Evolutionary conservation across 2,329 filamentous ascomycete species (phyloP).

Genomic region (Coleophoma eucalyptorum): DNA sequence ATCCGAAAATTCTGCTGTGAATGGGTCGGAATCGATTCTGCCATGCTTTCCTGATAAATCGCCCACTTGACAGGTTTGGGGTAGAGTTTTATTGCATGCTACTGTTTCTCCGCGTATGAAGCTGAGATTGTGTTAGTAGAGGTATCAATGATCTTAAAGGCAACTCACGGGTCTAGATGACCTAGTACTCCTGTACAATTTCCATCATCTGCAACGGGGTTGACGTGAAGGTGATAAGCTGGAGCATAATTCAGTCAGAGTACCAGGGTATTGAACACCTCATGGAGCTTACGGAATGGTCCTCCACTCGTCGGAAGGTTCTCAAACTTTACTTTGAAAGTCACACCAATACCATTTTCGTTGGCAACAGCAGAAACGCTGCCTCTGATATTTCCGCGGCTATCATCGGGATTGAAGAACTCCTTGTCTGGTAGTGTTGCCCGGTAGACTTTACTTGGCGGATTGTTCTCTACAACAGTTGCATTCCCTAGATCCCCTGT

Average conservation of each 20-base stretch:
- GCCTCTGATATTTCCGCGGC: constrained; percentile 52
- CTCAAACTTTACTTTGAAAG: constrained; percentile 50
- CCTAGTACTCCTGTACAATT: constrained; percentile 67
- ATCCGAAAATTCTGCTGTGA: constrained; percentile 49
- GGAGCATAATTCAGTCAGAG: constrained; percentile 7
- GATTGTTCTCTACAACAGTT: constrained; percentile 50
- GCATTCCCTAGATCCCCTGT: constrained; percentile 42
- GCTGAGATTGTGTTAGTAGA: constrained; percentile 32
- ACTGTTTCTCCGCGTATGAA: constrained; percentile 27
- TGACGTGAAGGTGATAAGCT: constrained; percentile 72
- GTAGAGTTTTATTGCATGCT: constrained; percentile 52
- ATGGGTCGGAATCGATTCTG: constrained; percentile 48
- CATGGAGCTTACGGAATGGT: constrained; percentile 53
- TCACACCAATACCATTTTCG: constrained; percentile 49
- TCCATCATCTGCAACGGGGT: constrained; percentile 58
- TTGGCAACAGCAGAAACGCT: constrained; percentile 42
- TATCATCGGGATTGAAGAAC: constrained; percentile 41
- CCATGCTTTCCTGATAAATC: constrained; percentile 75
- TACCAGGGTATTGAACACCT: constrained; percentile 53
- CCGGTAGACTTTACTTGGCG: constrained; percentile 46
- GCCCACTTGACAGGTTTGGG: constrained; percentile 69
- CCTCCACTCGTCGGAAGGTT: constrained; percentile 55
- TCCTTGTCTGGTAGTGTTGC: constrained; percentile 45
- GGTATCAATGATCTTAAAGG: neutral
- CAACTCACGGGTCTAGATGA: constrained; percentile 61